Evolutionary conservation across 2,329 filamentous ascomycete genomes (phyloP).

Genomic region (Monosporascus ibericus): DNA sequence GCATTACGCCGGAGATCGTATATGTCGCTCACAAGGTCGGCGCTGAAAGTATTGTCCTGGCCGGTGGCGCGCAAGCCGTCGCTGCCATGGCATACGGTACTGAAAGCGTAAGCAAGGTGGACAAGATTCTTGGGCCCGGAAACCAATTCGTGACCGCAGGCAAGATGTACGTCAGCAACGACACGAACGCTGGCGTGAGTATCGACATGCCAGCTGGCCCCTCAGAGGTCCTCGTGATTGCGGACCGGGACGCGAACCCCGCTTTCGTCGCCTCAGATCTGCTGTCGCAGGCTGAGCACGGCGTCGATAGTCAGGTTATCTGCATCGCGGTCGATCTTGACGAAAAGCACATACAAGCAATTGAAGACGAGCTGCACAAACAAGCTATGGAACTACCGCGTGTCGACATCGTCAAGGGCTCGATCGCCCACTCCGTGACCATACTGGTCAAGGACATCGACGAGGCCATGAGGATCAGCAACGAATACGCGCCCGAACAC

Average conservation of each 20-base stretch:
- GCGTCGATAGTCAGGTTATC: conserved; percentile 91
- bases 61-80: conserved; percentile 90
- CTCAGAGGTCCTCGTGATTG: conserved; percentile 93
- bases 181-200: conserved; percentile 88
- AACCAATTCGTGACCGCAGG: conserved; percentile 98
- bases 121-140: conserved; percentile 96
- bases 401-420: conserved; percentile 85
- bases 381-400: conserved; percentile 84
- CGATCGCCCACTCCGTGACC: conserved; percentile 88
- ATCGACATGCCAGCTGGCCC: conserved; percentile 99
- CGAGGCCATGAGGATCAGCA: conserved; percentile 77
- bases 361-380: conserved; percentile 84
- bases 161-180: conserved; percentile 97
- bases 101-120: conserved; percentile 88
- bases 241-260: conserved; percentile 80
- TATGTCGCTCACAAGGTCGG: conserved; percentile 97
- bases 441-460: conserved; percentile 66
- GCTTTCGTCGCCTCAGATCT: conserved; percentile 94
- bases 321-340: conserved; percentile 77
- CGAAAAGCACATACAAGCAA: conserved; percentile 67
- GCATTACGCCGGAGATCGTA: conserved; percentile 91
- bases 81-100: conserved; percentile 97
- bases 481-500: conserved; percentile 93
- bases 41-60: conserved; percentile 90
- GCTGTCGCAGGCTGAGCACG: conserved; percentile 93